Percentiles rank a stretch among this genome's conserved stretches.
Conservation (phyloP, 2,329 filamentous ascomycete species). For the Grosmannia clavigera region DNA sequence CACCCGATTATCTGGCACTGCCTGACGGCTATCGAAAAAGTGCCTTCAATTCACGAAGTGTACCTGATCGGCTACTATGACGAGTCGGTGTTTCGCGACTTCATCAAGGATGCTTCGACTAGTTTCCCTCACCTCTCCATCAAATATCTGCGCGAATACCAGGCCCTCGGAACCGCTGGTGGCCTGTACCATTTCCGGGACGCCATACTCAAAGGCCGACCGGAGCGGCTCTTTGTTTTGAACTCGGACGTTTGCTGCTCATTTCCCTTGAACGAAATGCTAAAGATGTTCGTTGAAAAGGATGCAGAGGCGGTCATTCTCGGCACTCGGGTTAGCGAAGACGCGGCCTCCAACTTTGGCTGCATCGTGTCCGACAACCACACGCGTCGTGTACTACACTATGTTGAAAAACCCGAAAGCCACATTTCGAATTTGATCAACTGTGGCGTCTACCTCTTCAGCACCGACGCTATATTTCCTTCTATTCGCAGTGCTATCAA, state of each 20-base stretch:
- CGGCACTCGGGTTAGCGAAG: slow-evolving; percentile 80
- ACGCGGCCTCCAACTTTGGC: slow-evolving; percentile 90
- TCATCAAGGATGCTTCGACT: slow-evolving; percentile 80
- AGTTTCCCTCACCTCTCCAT: slow-evolving; percentile 82
- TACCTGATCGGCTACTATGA: slow-evolving; percentile 99
- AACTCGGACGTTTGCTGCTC: slow-evolving; percentile 99
- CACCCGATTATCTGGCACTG: slow-evolving; percentile 99
- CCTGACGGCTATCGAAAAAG: slow-evolving; percentile 79
- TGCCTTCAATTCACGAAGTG: slow-evolving; percentile 85
- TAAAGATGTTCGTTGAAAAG: slow-evolving; percentile 84
- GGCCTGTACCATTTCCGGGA: slow-evolving; percentile 99
- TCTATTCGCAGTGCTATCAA: slow-evolving; percentile 91
- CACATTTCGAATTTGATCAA: slow-evolving; percentile 98
- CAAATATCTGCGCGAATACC: slow-evolving; percentile 95
- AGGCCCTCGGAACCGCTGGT: slow-evolving; percentile 87
- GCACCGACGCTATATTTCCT: slow-evolving; percentile 91
- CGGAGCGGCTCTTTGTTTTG: slow-evolving; percentile 90
- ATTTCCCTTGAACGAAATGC: slow-evolving; percentile 92
- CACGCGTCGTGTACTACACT: slow-evolving; percentile 91
- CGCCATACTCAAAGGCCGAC: slow-evolving; percentile 90
- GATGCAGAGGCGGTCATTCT: slow-evolving; percentile 94
- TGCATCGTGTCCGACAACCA: slow-evolving; percentile 94
- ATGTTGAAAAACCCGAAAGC: slow-evolving; percentile 97
- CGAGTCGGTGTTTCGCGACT: slow-evolving; percentile 91
- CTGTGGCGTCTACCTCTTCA: slow-evolving; percentile 96